Evolutionary conservation across 192 early-diverging fungal species (phyloP), one percentile per base, ranked within the genome.

Genomic region (Geranomyces variabilis): DNA sequence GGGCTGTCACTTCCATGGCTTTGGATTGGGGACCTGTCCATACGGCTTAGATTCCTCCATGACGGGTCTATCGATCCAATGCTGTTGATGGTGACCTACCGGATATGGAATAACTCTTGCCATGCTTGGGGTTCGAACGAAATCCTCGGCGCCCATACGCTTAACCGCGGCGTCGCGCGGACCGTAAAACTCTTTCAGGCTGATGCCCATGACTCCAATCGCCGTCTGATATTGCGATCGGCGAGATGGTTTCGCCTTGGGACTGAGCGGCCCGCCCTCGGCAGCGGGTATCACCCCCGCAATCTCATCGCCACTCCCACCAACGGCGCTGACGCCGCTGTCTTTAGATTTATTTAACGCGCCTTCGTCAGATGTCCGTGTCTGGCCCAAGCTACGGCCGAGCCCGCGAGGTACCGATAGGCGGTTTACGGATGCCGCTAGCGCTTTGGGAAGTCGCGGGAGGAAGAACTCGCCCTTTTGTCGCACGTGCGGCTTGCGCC

Each of bases 171-270:
- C 72, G 22, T 69, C 60, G 47, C 75, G 31, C 8, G 83, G 83
- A 9, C 47, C 78, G 57, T 82, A 82, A 55, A 84, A 84, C 26
- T 67, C 69, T 46, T 69, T 70, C 69, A 82, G 60, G 63, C 77
- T 82, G 19, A 75, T 56, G 12, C 81, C 81, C 68, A 75, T 74
- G 14, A 82, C 67, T 29, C 56, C 67, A 53, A 81, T 80, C n/a
- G 81, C 75, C 19, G 36, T 59, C 59, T 75, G 56, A 33, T 56
- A 62, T 43, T 19, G 15, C 17, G 28, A 44, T 19, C 43, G 21
- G 21, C 43, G 41, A 45, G 51, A 24, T 3, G 44, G 28, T 24
- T 44, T 30, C 22, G 13, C 48, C 36, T 72, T 60, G 0, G 60
- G 24, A 47, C 45, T 46, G 41, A 41, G 15, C 48, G 62, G 0